Conservation (phyloP, 2,329 filamentous ascomycete species). For the Penicillium paneum region DNA sequence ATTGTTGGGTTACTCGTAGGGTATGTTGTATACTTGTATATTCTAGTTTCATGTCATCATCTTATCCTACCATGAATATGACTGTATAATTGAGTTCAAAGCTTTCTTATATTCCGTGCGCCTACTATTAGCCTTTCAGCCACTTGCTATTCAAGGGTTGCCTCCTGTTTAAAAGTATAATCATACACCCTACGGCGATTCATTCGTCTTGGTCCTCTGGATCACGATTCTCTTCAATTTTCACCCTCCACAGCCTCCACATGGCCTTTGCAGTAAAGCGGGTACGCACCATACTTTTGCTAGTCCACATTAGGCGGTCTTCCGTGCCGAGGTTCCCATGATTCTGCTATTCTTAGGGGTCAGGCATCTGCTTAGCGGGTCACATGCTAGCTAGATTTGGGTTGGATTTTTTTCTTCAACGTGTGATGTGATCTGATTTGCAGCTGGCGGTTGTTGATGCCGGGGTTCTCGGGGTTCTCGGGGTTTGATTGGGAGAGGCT, state of each 20-base stretch:
- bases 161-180: neutral
- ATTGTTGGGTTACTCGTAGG: neutral
- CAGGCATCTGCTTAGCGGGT: neutral
- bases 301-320: neutral
- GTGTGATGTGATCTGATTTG: constrained; percentile 3
- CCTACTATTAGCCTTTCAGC: neutral
- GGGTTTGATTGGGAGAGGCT: neutral
- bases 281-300: neutral
- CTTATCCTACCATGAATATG: neutral
- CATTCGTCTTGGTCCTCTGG: neutral
- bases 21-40: neutral
- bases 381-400: neutral
- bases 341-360: neutral
- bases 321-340: neutral
- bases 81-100: neutral
- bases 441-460: neutral
- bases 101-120: neutral
- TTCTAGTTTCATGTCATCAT: neutral
- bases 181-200: neutral
- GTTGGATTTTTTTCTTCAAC: neutral
- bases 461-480: neutral
- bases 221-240: neutral
- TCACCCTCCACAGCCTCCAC: neutral
- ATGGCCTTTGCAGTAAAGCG: neutral
- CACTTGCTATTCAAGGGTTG: neutral